Evolutionary conservation across 208 protist species (phyloP).

Genomic region (Wallacemonas sp.): DNA sequence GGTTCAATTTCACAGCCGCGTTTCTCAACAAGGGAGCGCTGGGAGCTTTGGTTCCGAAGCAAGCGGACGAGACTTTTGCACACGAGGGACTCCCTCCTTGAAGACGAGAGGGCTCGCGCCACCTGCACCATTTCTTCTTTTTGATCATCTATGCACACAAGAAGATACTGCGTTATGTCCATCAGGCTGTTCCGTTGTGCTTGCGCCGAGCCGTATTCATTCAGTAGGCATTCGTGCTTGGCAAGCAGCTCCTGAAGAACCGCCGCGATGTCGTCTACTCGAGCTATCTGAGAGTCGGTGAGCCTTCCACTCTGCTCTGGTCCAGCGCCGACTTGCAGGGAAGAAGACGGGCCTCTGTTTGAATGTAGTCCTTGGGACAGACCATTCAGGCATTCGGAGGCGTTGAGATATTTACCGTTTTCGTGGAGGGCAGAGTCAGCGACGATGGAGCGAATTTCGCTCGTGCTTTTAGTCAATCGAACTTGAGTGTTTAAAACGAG

Average conservation of each 20-base stretch:
- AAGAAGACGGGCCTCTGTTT: too few species aligned
- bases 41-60: not conserved
- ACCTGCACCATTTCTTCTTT: slow-evolving; percentile 6
- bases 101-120: not conserved
- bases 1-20: not conserved
- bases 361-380: too few species aligned
- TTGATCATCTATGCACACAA: slow-evolving; percentile 5
- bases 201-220: slow-evolving; percentile 4
- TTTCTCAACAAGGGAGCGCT: not conserved
- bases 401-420: slow-evolving; percentile 25
- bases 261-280: not conserved
- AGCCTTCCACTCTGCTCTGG: too few species aligned
- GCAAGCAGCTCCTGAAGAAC: not conserved
- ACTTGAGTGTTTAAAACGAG: slow-evolving; percentile 11
- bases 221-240: not conserved
- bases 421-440: slow-evolving; percentile 22
- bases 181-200: slow-evolving; percentile 1
- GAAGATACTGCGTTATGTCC: not conserved
- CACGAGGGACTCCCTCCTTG: slow-evolving; percentile 17
- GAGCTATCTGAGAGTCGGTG: not conserved
- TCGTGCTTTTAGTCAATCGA: slow-evolving; percentile 1
- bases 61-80: slow-evolving; percentile 17
- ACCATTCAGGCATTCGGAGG: not conserved
- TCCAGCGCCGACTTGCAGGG: too few species aligned
- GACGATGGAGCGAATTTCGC: slow-evolving; percentile 14